Base-by-base conservation (phyloP, 1,139 yeast genomes). In the Pichia cactophila region DNA sequence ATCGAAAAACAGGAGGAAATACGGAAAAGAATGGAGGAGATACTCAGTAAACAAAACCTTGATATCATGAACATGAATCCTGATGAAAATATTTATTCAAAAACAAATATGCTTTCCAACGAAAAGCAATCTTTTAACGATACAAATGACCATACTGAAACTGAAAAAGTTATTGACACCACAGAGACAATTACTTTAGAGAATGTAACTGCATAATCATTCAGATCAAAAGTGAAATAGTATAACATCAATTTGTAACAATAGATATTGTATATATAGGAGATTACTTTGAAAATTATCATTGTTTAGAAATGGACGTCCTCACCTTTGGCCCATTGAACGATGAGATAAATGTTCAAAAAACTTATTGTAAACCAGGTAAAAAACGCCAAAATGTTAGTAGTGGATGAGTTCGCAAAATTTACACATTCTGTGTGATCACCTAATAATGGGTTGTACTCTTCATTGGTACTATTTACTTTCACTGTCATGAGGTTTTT, bases 311-410 rank as follows among this genome's bases (percentile, higher is more conserved):
- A 70, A 55, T 74, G 77, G 42, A 86, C 80, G 58, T 83, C 88
- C 38, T 83, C 84, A 3, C 94, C 95, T 54, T 76, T 67, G 5
- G 83, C 71, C 70, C 81, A 86, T 41, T 89, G 81, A 35, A 74
- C 60, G 44, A 90, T 74, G 64, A 90, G 70, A 63, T 86, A 89
- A 50, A 84, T 65, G 63, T 90, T 90, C 60, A 90, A 75, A 38
- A 77, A 77, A 1, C 89, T 73, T 29, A 90, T 88, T 10, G 80
- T 72, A 5, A 75, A 65, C 89, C 96, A 88, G 5, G 94, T 82
- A 8, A 71, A 48, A 16, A 81, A 61, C 33, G 90, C 82, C 0
- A 78, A 63, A 35, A 71, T 61, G 35, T 81, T 77, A 57, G 86
- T 71, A 48, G 74, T 59, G 14, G 60, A 55, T 12, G 90, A 81